Conservation (phyloP, 2,329 filamentous ascomycete genomes). For the Phaeosphaeria sp. region DNA sequence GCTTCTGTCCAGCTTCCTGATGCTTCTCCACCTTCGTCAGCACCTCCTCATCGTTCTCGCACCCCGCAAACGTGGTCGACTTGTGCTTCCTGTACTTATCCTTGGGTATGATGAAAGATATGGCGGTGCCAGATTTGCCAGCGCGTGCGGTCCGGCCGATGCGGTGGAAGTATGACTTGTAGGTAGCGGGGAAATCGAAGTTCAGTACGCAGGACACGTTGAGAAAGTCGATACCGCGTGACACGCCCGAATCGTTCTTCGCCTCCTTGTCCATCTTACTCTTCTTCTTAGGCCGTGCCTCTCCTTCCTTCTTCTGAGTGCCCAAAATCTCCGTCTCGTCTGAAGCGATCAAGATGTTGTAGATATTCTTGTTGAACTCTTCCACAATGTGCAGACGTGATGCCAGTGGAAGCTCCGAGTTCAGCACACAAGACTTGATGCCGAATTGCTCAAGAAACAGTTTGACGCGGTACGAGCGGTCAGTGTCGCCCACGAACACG, state of each 20-base stretch:
- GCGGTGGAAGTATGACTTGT: conserved; percentile 95
- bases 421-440: conserved; percentile 89
- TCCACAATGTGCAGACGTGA: conserved; percentile 93
- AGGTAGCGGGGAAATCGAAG: conserved; percentile 88
- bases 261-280: conserved; percentile 65
- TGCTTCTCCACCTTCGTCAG: conserved; percentile 79
- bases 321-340: conserved; percentile 89
- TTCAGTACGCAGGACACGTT: conserved; percentile 86
- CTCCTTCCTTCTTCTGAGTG: conserved; percentile 48
- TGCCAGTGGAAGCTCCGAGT: conserved; percentile 93
- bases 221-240: conserved; percentile 94
- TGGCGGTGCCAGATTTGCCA: conserved; percentile 88
- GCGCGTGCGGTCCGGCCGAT: conserved; percentile 93
- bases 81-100: conserved; percentile 88
- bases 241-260: conserved; percentile 93
- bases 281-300: conserved; percentile 57
- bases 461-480: conserved; percentile 89
- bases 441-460: conserved; percentile 97
- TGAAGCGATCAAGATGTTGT: conserved; percentile 96
- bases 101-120: conserved; percentile 91
- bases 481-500: conserved; percentile 84
- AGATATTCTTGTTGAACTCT: conserved; percentile 95
- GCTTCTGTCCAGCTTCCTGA: conserved; percentile 81
- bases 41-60: conserved; percentile 84
- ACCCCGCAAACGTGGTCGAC: conserved; percentile 76